Conservation (phyloP, 345 rosid genomes). For the Turritis glabra region DNA sequence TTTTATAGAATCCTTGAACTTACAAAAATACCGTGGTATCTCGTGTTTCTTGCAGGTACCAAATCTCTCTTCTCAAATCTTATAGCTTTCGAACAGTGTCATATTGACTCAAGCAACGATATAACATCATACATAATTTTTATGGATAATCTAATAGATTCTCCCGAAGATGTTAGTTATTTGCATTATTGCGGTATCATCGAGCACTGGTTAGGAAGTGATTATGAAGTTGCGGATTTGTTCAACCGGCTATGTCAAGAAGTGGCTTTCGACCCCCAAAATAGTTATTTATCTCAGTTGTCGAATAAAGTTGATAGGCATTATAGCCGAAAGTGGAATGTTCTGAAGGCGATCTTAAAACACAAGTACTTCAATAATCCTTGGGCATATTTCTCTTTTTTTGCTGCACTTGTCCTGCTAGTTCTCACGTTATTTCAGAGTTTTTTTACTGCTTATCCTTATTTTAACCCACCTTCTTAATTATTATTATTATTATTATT, state of each 20-base stretch:
- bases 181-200: slow-evolving; percentile 79
- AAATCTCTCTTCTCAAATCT: slow-evolving; percentile 82
- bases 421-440: slow-evolving; percentile 73
- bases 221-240: slow-evolving; percentile 74
- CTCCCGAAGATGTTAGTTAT: slow-evolving; percentile 65
- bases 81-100: slow-evolving; percentile 85
- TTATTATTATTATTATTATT: slow-evolving; percentile 1
- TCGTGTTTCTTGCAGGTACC: slow-evolving; percentile 40
- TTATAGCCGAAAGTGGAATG: slow-evolving; percentile 76
- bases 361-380: slow-evolving; percentile 82
- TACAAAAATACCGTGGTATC: not conserved
- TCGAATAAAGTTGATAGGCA: slow-evolving; percentile 59
- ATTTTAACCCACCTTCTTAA: slow-evolving; percentile 55
- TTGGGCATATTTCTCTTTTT: slow-evolving; percentile 75
- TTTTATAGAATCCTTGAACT: not conserved
- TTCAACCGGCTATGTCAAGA: slow-evolving; percentile 80
- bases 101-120: slow-evolving; percentile 69
- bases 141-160: slow-evolving; percentile 88
- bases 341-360: slow-evolving; percentile 66
- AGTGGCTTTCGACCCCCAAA: slow-evolving; percentile 67
- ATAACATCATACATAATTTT: slow-evolving; percentile 78
- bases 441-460: slow-evolving; percentile 67
- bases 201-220: slow-evolving; percentile 86
- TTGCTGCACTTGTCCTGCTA: slow-evolving; percentile 64
- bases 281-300: slow-evolving; percentile 62